Conservation (phyloP, 208 protist species). For the Balamuthia mandrillaris region DNA sequence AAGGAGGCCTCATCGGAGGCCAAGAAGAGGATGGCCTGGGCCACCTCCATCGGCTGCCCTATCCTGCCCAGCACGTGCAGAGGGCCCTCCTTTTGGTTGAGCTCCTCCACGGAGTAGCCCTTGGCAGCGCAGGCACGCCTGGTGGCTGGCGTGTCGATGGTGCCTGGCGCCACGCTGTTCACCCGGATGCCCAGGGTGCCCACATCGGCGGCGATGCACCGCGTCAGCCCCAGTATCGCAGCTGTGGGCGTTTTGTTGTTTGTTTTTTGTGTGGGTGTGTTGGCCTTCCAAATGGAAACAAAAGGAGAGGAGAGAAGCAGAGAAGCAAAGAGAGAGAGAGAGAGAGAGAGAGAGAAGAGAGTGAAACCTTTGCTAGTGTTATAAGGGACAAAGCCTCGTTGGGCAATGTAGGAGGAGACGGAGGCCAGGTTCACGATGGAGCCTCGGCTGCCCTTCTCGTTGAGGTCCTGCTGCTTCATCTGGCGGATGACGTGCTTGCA, state of each 20-base stretch:
- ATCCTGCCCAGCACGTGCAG: not conserved
- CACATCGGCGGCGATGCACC: not conserved
- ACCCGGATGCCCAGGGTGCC: not conserved
- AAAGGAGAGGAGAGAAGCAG: not conserved
- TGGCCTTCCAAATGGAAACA: not conserved
- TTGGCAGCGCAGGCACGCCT: not conserved
- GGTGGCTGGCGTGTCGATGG: not conserved
- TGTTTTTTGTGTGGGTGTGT: too few relatives aligned
- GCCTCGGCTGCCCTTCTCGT: too few relatives aligned
- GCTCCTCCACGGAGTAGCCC: not conserved
- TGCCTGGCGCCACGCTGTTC: not conserved
- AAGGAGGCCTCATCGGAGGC: slow-evolving; percentile 8
- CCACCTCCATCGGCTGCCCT: not conserved
- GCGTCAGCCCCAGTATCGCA: not conserved
- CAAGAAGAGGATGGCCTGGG: not conserved
- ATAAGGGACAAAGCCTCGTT: not conserved
- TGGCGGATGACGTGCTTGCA: not conserved
- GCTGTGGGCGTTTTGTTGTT: too few relatives aligned
- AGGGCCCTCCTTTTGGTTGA: not conserved
- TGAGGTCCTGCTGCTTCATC: not conserved
- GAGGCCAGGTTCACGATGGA: slow-evolving; percentile 8
- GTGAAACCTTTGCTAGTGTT: not conserved
- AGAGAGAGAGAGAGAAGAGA: not conserved
- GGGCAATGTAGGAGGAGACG: slow-evolving; percentile 4
- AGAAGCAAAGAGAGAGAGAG: not conserved